These are phyloP conservation scores for Lactuca sativa DNA, from an alignment of 129 eudicot species.

Conservation along the genomic window DNA sequence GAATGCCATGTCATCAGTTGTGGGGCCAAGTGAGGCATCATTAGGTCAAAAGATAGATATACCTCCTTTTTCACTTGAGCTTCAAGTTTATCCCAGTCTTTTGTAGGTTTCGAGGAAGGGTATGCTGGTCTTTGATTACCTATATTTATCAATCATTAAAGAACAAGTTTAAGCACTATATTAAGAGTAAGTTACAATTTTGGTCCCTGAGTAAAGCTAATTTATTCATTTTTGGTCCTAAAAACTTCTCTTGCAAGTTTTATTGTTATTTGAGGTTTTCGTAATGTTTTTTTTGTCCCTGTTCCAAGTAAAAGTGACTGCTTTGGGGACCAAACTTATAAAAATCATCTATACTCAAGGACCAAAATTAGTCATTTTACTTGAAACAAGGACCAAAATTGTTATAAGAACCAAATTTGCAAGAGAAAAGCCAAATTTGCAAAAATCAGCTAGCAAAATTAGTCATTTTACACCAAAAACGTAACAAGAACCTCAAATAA, in stretches of 20 bases:
- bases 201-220: not conserved
- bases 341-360: not conserved
- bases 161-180: not conserved
- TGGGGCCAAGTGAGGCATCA: not conserved
- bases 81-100: slow-evolving; percentile 97
- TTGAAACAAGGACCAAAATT: not conserved
- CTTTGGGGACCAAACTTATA: not conserved
- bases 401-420: not conserved
- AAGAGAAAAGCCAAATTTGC: too few relatives aligned
- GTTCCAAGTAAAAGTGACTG: not conserved
- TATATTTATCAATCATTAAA: slow-evolving; percentile 22
- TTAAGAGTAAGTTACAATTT: not conserved
- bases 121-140: slow-evolving; percentile 59
- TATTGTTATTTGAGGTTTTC: not conserved
- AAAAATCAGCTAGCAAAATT: too few relatives aligned
- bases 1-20: not conserved
- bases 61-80: slow-evolving; percentile 96
- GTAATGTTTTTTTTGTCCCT: not conserved
- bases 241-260: not conserved
- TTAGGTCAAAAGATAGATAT: slow-evolving; percentile 15
- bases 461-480: too few relatives aligned
- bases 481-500: too few relatives aligned
- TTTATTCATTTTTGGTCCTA: not conserved
- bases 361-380: not conserved
- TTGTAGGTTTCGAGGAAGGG: slow-evolving; percentile 77